Base-by-base conservation (phyloP, 768 basidiomycete genomes). In the Harrya chromipes region DNA sequence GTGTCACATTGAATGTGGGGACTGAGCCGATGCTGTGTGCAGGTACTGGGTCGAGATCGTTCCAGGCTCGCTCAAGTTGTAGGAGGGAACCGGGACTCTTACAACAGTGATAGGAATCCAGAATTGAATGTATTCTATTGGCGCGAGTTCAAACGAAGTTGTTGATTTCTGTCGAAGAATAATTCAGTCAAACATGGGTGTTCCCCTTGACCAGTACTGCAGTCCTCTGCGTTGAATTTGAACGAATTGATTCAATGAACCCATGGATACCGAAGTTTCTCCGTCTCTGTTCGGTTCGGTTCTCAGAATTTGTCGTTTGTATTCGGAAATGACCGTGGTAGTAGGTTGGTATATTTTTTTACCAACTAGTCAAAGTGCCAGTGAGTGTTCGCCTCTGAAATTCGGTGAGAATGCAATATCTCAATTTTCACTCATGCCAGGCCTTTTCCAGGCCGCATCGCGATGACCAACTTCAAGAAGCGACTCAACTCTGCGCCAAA, bases 21-120 rank as follows among this genome's bases (percentile, higher is more conserved):
- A 20, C 29, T 52, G 27, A 46, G 47, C 39, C 8, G 31, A 36
- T 20, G 4, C 11, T 14, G 36, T n/a, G n/a, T 43, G 20, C 40
- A 82, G 81, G 46, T 83, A 83, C 62, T 83, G 81, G 82, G 67
- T 84, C 40, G 82, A 83, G 65, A 63, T 84, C 45, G 70, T 83
- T 47, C 77, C 77, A 26, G 56, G 60, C 13, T 34, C 45, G 12
- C 40, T 70, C 23, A 43, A 55, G 4, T 41, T 71, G 29, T 75
- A 59, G 43, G 40, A 21, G n/a, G n/a, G n/a, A n/a, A n/a, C n/a
- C n/a, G n/a, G 24, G 6, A 11, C 6, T 26, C 5, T 34, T 8
- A 31, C 16, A 36, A 26, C 20, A 35, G 7, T 39, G n/a, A 16
- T 17, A 26, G 46, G 46, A 35, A 37, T 24, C 12, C 26, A 38